Conservation (phyloP, 1,139 yeast species). For the Yamadazyma jaroonii region DNA sequence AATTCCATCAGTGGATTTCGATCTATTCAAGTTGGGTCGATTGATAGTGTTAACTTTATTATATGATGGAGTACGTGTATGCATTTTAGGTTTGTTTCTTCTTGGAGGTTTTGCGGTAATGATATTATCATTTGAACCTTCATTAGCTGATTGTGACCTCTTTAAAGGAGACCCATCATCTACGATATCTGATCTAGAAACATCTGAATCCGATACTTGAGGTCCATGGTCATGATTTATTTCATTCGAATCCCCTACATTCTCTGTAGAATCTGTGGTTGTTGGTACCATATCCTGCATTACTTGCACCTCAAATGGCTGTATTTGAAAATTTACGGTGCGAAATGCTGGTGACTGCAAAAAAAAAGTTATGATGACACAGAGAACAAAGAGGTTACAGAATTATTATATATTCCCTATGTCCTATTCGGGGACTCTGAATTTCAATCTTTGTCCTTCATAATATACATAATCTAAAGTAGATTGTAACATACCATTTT, state of each 20-base stretch:
- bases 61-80: conserved; percentile 35
- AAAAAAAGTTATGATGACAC: too few species aligned
- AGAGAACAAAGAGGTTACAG: neutral
- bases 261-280: neutral
- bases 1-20: conserved; percentile 45
- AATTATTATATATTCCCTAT: neutral
- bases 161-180: neutral
- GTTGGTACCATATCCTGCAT: conserved; percentile 1
- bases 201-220: neutral
- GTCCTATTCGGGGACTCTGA: conserved; percentile 33
- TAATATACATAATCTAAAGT: conserved; percentile 65
- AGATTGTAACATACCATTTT: conserved; percentile 56
- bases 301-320: neutral
- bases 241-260: neutral
- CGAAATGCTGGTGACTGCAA: conserved; percentile 1
- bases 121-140: neutral
- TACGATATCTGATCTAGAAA: neutral
- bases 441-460: conserved; percentile 61
- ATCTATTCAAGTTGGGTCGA: conserved; percentile 37
- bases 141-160: conserved; percentile 2
- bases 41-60: conserved; percentile 16
- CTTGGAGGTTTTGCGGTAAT: conserved; percentile 19
- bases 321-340: conserved; percentile 1
- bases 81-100: conserved; percentile 17
- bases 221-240: too few species aligned